A percentile compares a stretch with the other conserved stretches of the same genome.
Conservation (phyloP, 1,284 basidiomycete species). For the Tylopilus sp. region DNA sequence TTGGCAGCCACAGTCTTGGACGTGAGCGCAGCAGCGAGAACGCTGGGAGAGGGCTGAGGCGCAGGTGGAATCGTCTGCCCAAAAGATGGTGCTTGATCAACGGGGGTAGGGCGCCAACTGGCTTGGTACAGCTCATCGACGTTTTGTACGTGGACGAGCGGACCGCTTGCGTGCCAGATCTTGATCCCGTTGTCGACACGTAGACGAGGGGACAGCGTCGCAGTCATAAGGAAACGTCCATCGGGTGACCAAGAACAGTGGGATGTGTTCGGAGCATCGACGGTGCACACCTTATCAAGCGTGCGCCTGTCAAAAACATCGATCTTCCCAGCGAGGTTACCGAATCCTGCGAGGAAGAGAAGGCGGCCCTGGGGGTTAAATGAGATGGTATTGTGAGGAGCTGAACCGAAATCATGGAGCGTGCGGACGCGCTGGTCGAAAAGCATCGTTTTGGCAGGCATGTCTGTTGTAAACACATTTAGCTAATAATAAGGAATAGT, state of each 20-base stretch:
- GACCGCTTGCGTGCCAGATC: conserved; percentile 91
- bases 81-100: conserved; percentile 70
- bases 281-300: conserved; percentile 78
- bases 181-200: conserved; percentile 97
- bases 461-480: conserved; percentile 49
- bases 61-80: conserved; percentile 69
- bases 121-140: conserved; percentile 88
- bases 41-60: conserved; percentile 65
- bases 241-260: conserved; percentile 96
- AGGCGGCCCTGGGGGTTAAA: conserved; percentile 94
- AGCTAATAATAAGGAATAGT: background rate
- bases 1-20: conserved; percentile 43
- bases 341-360: conserved; percentile 89
- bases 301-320: conserved; percentile 90
- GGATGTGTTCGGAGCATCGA: conserved; percentile 92
- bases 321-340: conserved; percentile 92
- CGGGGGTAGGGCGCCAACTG: conserved; percentile 75
- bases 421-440: conserved; percentile 90
- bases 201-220: conserved; percentile 89
- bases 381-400: conserved; percentile 87
- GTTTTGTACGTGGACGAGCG: conserved; percentile 75
- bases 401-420: conserved; percentile 87
- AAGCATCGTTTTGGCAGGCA: conserved; percentile 91
- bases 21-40: conserved; percentile 39
- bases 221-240: conserved; percentile 89